Evolutionary conservation across 495 filamentous ascomycete genomes (phyloP), one percentile per base, ranked within the genome.

Genomic region (Apodospora peruviana): DNA sequence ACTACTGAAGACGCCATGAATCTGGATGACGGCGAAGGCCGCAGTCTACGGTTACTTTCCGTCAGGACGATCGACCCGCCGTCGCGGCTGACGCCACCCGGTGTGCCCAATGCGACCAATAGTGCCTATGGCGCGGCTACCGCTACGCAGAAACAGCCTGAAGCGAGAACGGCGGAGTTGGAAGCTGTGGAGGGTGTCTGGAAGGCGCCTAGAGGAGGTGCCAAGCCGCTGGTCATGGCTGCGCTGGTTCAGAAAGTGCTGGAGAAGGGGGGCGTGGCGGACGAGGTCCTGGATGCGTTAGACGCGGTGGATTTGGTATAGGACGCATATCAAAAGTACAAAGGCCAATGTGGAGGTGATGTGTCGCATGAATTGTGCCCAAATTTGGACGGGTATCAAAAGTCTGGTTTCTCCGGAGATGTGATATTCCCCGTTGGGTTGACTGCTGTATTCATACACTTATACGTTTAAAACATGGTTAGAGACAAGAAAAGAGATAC

Each of bases 231-330:
- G 22, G 68, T 87, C 23, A 67, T 95, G 56, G 72, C 76, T 17
- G 72, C 73, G 47, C 83, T 95, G 75, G 72, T 88, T 9, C 73
- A 77, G 57, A 79, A 82, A 60, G 80, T 84, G 34, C 51, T 88
- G 41, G 74, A 81, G 53, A 73, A 72, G 52, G 87, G 87, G 1
- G 90, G 90, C 20, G 83, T 94, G 22, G 88, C 84, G 12, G 85
- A 88, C 52, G 90, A 96, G 68, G 87, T 96, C 2, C 66, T 95
- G 51, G 81, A 81, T 44, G 90, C 85, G 4, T 65, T 96, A 58
- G 85, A 87, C 61, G 77, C 73, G 19, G 79, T 82, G 25, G 72
- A 78, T 37, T 43, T 77, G 62, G 71, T 58, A 29, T 75, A 64
- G 55, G 23, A n/a, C 16, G 21, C 7, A 11, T 32, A 16, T n/a